Percentiles rank a stretch among this genome's conserved stretches.
Evolutionary conservation across 2,329 filamentous ascomycete genomes (phyloP).

Genomic region (Cercospora sesami): DNA sequence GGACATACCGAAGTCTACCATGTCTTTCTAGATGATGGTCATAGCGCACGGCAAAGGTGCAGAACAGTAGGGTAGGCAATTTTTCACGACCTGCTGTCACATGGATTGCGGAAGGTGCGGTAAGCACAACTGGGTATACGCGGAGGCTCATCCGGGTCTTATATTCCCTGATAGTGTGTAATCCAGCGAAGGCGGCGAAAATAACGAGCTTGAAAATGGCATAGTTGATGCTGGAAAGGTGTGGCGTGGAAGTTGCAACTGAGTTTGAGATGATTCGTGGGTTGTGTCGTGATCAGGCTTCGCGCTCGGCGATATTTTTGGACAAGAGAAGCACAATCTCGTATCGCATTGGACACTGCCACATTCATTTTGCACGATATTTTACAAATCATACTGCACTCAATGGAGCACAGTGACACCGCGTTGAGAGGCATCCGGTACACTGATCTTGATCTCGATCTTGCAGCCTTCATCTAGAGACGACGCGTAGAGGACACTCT

Average conservation of each 20-base stretch:
- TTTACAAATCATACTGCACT: background rate
- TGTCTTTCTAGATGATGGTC: slow-evolving; percentile 6
- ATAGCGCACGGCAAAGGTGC: background rate
- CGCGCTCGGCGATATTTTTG: background rate
- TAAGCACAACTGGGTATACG: background rate
- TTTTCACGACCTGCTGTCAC: background rate
- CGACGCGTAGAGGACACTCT: background rate
- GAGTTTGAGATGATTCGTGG: background rate
- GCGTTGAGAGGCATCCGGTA: background rate
- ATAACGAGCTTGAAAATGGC: background rate
- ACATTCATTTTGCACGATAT: background rate
- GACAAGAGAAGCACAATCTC: background rate
- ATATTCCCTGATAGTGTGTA: background rate
- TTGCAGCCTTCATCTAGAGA: background rate
- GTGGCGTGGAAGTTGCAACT: background rate
- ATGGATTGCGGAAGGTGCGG: background rate
- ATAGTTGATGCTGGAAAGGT: background rate
- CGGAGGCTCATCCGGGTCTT: background rate
- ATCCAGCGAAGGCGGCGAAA: background rate
- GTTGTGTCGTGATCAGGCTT: background rate
- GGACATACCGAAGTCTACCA: slow-evolving; percentile 25
- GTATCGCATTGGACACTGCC: background rate
- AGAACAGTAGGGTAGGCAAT: background rate
- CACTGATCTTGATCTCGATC: background rate
- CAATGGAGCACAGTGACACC: background rate